These are phyloP conservation scores for Paraphaeosphaeria minitans DNA, from an alignment of 2,329 filamentous ascomycete species.

Conservation along the genomic window DNA sequence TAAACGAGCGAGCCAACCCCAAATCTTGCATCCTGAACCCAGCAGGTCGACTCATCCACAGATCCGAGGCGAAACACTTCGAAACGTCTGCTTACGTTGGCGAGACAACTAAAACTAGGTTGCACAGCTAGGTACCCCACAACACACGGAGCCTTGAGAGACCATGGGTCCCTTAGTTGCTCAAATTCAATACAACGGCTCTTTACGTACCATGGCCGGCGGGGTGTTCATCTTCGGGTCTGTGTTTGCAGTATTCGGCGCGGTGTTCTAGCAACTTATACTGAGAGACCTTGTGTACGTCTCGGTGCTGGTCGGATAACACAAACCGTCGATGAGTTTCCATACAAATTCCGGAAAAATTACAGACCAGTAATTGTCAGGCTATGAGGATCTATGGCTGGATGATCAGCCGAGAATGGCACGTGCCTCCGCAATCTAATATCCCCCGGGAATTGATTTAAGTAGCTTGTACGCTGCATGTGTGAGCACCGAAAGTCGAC, in stretches of 20 bases:
- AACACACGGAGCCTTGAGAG: neutral
- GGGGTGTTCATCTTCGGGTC: conserved; percentile 2
- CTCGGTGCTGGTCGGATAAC: conserved; percentile 35
- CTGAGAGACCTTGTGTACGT: conserved; percentile 30
- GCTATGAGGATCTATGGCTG: conserved; percentile 40
- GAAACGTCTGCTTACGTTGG: neutral
- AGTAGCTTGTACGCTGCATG: conserved; percentile 35
- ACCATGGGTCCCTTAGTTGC: neutral
- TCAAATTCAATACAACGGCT: neutral
- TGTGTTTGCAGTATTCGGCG: conserved; percentile 10
- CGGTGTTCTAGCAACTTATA: conserved; percentile 34
- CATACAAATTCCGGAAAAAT: conserved; percentile 32
- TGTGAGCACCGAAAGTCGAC: conserved; percentile 25
- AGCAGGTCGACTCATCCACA: neutral
- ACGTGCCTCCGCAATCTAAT: neutral
- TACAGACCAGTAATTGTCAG: conserved; percentile 30
- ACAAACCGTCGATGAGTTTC: conserved; percentile 36
- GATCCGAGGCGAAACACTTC: neutral
- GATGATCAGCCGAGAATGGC: conserved; percentile 28
- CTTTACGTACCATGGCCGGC: neutral
- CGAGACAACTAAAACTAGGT: neutral
- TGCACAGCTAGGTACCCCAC: neutral
- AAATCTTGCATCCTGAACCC: neutral
- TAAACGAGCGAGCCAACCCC: neutral
- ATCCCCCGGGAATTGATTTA: neutral